Evolutionary conservation across 1,284 basidiomycete species (phyloP), one percentile per base, ranked within the genome.

Genomic region (Cryptococcus sp.): DNA sequence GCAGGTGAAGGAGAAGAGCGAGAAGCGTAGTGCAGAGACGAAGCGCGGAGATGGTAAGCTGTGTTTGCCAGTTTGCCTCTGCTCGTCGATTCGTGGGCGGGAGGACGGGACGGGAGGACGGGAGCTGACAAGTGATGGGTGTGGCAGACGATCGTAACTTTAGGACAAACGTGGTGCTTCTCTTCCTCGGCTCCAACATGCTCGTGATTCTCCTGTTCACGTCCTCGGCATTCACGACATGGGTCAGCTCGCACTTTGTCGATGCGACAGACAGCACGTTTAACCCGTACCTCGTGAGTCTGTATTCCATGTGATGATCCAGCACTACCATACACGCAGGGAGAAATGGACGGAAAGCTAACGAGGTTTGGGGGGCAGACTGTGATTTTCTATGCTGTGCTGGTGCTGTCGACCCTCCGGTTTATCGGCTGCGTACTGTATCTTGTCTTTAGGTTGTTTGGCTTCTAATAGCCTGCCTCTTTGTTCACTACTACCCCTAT

Each of bases 1-100:
- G 58, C 69, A 72, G 7, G 58, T 54, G 9, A 63, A 69, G 20
- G 83, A 87, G 64, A 82, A 84, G 77, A 87, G 87, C 73, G 84
- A 91, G 76, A 87, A 90, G 40, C 84, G 91, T 53, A 86, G 87
- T 68, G 85, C 89, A n/a, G 86, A 86, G 46, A 91, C 89, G 35
- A 94, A 93, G 78, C 87, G 91, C 66, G 82, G 84, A n/a, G 91
- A 95, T 77, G 85, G 85, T 67, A 87, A 88, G 77, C 88, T 85
- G 68, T 80, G 87, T 54, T 33, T 45, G 23, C 23, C 24, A 33
- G 35, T 2, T 35, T 33, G 4, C 28, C 28, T 33, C 28, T 7
- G 24, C 16, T 23, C 16, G 18, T 52, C 36, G 4, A n/a, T n/a
- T n/a, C n/a, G n/a, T n/a, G n/a, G n/a, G n/a, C n/a, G n/a, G n/a